A percentile compares a stretch with the other conserved stretches of the same genome.
Conservation (phyloP, 225 moss, liverwort and hornwort species). For the Asterella californica region DNA sequence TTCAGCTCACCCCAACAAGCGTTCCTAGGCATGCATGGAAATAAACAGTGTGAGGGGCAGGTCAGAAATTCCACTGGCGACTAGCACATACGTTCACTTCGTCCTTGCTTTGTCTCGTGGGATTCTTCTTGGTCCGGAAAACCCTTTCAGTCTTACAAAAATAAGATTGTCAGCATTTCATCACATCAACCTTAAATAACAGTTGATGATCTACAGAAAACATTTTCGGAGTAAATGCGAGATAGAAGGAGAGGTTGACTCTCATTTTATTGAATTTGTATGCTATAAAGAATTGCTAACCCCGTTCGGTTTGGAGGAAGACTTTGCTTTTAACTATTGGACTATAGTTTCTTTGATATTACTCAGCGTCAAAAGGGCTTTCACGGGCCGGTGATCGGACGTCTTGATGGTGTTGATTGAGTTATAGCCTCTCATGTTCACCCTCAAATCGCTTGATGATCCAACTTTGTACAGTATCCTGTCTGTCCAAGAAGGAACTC, state of each 20-base stretch:
- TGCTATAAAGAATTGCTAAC: constrained; percentile 36
- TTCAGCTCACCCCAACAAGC: too few species aligned
- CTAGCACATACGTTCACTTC: background rate
- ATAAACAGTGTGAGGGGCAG: too few species aligned
- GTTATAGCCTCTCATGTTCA: constrained; percentile 56
- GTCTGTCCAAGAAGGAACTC: constrained; percentile 93
- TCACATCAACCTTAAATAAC: background rate
- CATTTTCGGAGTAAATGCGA: background rate
- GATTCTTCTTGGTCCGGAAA: background rate
- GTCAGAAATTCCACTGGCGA: background rate
- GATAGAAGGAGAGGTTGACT: background rate
- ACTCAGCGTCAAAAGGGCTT: constrained; percentile 58
- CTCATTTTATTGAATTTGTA: constrained; percentile 5
- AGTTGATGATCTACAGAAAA: background rate
- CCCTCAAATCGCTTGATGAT: constrained; percentile 37
- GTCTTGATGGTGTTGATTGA: constrained; percentile 62
- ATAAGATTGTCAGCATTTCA: background rate
- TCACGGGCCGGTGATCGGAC: constrained; percentile 84
- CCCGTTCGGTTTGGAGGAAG: constrained; percentile 20
- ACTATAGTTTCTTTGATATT: constrained; percentile 32
- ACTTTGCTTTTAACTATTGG: background rate
- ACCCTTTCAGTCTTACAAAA: background rate
- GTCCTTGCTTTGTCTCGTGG: background rate
- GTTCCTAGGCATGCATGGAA: too few species aligned
- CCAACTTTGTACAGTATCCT: constrained; percentile 72